phyloP scores from a whole-genome alignment of 345 rosid species.

The Citrus medica region DNA sequence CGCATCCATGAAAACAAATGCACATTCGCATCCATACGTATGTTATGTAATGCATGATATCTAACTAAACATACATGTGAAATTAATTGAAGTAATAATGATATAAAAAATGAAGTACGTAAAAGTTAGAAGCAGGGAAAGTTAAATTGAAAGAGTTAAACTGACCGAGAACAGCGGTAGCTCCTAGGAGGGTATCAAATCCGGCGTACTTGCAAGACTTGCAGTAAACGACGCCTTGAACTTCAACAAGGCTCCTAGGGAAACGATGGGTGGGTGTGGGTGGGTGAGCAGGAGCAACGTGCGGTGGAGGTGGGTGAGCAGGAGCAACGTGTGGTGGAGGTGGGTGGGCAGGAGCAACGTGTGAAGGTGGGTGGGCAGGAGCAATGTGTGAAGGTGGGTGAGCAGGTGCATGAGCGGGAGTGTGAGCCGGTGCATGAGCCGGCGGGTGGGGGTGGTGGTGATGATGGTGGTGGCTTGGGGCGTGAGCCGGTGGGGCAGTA shows the following conservation, averaged over 20 bases:
- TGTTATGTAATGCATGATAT: neutral
- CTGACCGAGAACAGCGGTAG: conserved; percentile 60
- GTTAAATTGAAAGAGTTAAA: neutral
- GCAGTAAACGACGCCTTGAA: conserved; percentile 81
- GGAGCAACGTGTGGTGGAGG: conserved; percentile 27
- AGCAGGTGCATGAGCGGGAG: too few species aligned
- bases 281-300: conserved; percentile 17
- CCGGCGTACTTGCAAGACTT: conserved; percentile 79
- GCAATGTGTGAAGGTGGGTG: too few species aligned
- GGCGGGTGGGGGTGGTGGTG: conserved; percentile 4
- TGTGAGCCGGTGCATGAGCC: too few species aligned
- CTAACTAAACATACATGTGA: too few species aligned
- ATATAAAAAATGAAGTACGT: too few species aligned
- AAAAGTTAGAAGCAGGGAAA: too few species aligned
- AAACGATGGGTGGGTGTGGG: conserved; percentile 30
- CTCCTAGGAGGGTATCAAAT: conserved; percentile 53
- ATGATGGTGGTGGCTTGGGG: conserved; percentile 22
- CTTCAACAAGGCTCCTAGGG: conserved; percentile 57
- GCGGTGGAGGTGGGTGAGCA: conserved; percentile 33
- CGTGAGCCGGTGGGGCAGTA: conserved; percentile 30
- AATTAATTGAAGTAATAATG: too few species aligned
- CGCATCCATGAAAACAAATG: neutral
- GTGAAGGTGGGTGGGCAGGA: conserved; percentile 17
- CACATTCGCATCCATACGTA: too few species aligned
- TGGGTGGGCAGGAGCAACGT: neutral